Base-by-base conservation (phyloP, 75 land plant species). In the Cunninghamia lanceolata region DNA sequence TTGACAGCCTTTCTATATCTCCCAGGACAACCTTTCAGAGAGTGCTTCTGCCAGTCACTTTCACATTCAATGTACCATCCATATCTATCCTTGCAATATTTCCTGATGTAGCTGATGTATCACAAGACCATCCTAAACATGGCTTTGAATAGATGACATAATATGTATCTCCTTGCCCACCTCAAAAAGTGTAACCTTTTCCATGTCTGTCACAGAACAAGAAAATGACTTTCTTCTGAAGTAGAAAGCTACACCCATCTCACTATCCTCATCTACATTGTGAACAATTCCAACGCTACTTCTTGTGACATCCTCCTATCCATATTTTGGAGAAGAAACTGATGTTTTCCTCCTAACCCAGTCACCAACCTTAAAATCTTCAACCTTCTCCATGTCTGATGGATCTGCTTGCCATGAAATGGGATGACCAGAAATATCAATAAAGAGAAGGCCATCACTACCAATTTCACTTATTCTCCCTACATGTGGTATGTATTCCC, bases 321-420 rank as follows among this genome's bases (percentile, higher is more conserved):
- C n/a, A n/a, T 94, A 97, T 89, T 97, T 97, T 56, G 99, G 99
- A 40, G 99, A 95, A n/a, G 96, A n/a, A 88, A 19, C 99, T 4
- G 97, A 91, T 50, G 97, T 88, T 88, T 95, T 97, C 38, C 95
- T 95, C 84, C 92, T 90, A 4, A 97, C 97, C 99, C 99, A 97
- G 87, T 97, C 99, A 3, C 97, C 94, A 50, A 97, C 99, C 99
- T 97, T 94, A 85, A 97, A 95, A 82, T 95, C 91, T 68, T 95
- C 95, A 47, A 92, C 93, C 90, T 94, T 97, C 86, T 97, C 99
- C 94, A 97, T 94, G 88, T 97, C 99, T 78, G 99, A 91, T 70
- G 99, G 99, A 91, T 97, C 99, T 85, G 99, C 99, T 82, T 97
- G 96, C 99, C 99, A 97, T 59, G 94, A 91, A 80, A 89, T 93